phyloP scores from a whole-genome alignment of 1,284 basidiomycete genomes.

The Leccinum pallidistipes region DNA sequence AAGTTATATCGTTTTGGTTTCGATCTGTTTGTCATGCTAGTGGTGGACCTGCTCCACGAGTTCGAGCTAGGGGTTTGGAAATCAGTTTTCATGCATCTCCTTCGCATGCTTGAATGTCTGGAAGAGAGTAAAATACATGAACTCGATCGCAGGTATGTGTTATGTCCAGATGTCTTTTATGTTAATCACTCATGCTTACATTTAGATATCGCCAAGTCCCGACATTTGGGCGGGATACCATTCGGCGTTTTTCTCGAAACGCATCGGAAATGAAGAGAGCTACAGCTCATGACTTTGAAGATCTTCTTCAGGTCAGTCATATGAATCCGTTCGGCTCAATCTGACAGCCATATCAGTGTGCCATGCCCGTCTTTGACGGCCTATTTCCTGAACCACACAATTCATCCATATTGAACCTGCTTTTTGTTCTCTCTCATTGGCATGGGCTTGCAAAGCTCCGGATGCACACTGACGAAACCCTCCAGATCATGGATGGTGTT shows the following conservation, averaged over 20 bases:
- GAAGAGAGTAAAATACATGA: neutral
- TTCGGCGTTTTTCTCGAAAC: neutral
- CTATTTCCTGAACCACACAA: neutral
- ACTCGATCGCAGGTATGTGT: neutral
- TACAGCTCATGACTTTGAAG: neutral
- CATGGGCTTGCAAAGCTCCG: neutral
- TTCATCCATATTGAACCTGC: neutral
- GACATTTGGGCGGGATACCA: neutral
- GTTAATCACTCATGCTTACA: accelerated
- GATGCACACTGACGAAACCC: neutral
- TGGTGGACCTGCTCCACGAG: neutral
- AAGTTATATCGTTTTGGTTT: neutral
- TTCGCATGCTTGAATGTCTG: neutral
- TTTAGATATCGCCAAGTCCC: neutral
- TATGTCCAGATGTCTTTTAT: neutral
- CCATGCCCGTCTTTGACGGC: neutral
- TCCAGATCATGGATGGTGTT: neutral
- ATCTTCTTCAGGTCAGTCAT: neutral
- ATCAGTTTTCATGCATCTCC: neutral
- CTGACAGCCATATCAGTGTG: neutral
- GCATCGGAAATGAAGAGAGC: neutral
- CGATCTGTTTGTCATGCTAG: neutral
- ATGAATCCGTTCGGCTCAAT: neutral
- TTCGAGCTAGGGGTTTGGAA: neutral
- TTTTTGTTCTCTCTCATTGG: neutral